Evolutionary conservation across 1,139 yeast genomes (phyloP), one percentile per base, ranked within the genome.

Genomic region (Sugiyamaella xylanicola): DNA sequence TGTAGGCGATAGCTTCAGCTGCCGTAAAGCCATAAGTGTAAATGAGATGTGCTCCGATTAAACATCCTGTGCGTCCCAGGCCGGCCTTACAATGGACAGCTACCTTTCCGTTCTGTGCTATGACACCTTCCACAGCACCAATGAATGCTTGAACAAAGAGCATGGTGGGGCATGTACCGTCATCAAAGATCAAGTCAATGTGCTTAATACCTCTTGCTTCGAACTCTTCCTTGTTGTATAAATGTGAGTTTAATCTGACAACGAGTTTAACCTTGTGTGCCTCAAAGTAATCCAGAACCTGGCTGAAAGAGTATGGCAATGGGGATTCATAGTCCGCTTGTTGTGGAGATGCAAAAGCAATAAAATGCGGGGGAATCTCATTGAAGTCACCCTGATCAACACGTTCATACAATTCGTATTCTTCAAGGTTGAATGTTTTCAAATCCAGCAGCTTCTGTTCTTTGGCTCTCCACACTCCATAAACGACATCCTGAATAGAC

Each of bases 71-170:
- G 75, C 99, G 82, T 19, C 99, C 99, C 59, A 93, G 77, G 5
- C 99, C 99, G 4, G 99, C 99, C 70, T 95, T 93, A 77, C 99
- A 93, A 72, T 93, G 99, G 15, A 93, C 98, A 1, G 99, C 99
- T 57, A 93, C 86, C 68, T 91, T 91, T 15, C 97, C 97, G 11
- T 95, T 95, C 57, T 84, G 81, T 45, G 79, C 76, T 56, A 92
- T 89, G 20, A 90, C 83, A 51, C 95, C 87, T 68, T 92, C 97
- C 1, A 96, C 93, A 1, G 96, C 97, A 8, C 99, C 99, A 59
- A 93, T 83, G 68, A 93, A 93, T 65, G 88, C 87, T 63, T 88
- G 89, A 9, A 93, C 99, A 66, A 85, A 88, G 17, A 91, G 95
- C 81, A 93, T 79, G 11, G 96, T 88, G 11, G 99, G 99, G 68